phyloP scores from a whole-genome alignment of 1,284 basidiomycete genomes.

The Cryptococcus neoformans region DNA sequence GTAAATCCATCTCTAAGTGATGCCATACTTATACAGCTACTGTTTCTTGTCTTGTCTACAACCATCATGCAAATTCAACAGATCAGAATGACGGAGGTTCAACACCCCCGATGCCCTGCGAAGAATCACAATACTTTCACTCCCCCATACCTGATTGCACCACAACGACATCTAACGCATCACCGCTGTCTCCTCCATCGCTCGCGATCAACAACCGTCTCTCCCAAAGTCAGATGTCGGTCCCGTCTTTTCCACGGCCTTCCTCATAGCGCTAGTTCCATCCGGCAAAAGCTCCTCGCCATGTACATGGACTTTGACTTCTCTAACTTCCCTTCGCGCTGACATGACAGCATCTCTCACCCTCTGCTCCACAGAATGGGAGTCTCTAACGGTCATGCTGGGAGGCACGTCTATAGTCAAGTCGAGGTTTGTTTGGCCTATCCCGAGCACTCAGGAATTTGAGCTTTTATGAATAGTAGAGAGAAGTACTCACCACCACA shows the following conservation, averaged over 20 bases:
- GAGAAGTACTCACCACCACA: conserved; percentile 55
- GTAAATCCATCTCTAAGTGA: too few species aligned
- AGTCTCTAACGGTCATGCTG: conserved; percentile 59
- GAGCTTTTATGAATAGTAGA: background rate
- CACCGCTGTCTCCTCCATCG: too few species aligned
- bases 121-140: too few species aligned
- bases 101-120: too few species aligned
- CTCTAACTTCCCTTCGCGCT: conserved; percentile 67
- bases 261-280: background rate
- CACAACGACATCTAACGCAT: too few species aligned
- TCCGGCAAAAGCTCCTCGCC: conserved; percentile 17
- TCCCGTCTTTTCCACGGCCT: conserved; percentile 21
- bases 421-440: conserved; percentile 46
- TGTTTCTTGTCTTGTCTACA: too few species aligned
- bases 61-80: too few species aligned
- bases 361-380: conserved; percentile 60
- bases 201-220: conserved; percentile 33
- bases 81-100: too few species aligned
- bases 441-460: background rate
- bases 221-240: conserved; percentile 35
- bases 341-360: conserved; percentile 62
- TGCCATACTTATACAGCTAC: too few species aligned
- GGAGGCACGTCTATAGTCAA: conserved; percentile 63
- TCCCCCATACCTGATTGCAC: too few species aligned
- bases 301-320: conserved; percentile 70